Conservation (phyloP, 768 basidiomycete species). For the Tubosaeta brunneosetosa region DNA sequence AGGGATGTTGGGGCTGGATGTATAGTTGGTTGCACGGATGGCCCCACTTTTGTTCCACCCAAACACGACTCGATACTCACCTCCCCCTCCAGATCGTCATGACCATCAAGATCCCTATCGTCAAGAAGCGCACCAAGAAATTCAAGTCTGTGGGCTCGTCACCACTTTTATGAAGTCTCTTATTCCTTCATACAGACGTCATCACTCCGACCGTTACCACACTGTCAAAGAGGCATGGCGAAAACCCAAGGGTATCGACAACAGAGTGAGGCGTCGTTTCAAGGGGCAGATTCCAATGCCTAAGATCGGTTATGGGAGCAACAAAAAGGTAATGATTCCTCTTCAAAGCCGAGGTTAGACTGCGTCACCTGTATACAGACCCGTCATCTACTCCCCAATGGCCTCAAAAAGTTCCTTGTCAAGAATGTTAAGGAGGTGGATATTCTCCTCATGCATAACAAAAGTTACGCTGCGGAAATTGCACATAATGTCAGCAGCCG, state of each 20-base stretch:
- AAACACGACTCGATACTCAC: conserved; percentile 12
- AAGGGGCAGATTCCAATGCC: conserved; percentile 97
- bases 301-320: conserved; percentile 78
- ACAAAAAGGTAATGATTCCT: conserved; percentile 61
- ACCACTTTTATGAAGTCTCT: conserved; percentile 9
- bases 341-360: background rate
- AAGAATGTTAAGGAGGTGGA: conserved; percentile 92
- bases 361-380: conserved; percentile 45
- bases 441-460: conserved; percentile 97
- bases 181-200: conserved; percentile 58
- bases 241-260: conserved; percentile 99
- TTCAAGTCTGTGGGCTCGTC: conserved; percentile 77
- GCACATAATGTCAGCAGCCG: conserved; percentile 95
- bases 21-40: conserved; percentile 17
- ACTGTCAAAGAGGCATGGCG: conserved; percentile 98
- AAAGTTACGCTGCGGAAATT: conserved; percentile 91
- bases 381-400: conserved; percentile 92
- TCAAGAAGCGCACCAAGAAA: conserved; percentile 95
- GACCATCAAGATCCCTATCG: conserved; percentile 59
- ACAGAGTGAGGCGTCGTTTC: conserved; percentile 92
- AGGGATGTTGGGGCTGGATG: conserved; percentile 20
- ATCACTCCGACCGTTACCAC: conserved; percentile 98
- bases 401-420: conserved; percentile 93
- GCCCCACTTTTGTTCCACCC: background rate
- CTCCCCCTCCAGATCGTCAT: conserved; percentile 32